Base-by-base conservation (phyloP, 352 stramenopile species). In the Halophytophthora batemanensis region DNA sequence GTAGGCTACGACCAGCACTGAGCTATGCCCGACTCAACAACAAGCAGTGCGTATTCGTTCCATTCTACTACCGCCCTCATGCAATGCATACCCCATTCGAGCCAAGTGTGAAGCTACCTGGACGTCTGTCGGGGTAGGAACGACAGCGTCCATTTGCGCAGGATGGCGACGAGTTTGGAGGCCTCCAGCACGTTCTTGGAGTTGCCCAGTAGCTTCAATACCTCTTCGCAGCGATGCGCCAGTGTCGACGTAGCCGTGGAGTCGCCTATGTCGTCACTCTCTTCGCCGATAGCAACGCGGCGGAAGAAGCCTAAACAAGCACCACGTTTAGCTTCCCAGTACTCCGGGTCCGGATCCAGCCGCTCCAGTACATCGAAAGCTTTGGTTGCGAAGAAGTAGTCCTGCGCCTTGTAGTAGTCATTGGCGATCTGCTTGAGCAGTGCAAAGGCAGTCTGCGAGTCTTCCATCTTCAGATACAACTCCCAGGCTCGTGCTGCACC, bases 301-400 rank as follows among this genome's bases (percentile, higher is more conserved):
- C 69, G 66, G 50, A 86, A 87, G 56, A 76, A 87, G 2, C 77
- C 78, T 8, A 88, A 17, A 25, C 77, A 88, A 6, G 78, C 79
- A 2, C 78, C 79, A 19, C 76, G 77, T 52, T 92, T 92, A 5
- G 65, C 81, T 52, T 90, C 78, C 78, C 81, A 92, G 49, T 84
- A 78, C 59, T 90, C 75, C 1, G 77, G 76, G 15, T 89, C 75
- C 6, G 77, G 61, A 39, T 89, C 78, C n/a, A 89, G 39, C 8
- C 73, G 69, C 41, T 90, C 77, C 12, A 92, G 67, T 33, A 90
- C 77, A 40, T 87, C 77, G 35, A 92, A 92, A 6, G 79, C 77
- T 39, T 89, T 90, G 18, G 64, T 76, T 0, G 77, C 69, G 33
- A 74, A 81, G 45, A 69, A 91, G 38, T 73, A 91, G 15, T 85